Conservation (phyloP, 2,329 filamentous ascomycete genomes). For the Endocalyx cinctus region DNA sequence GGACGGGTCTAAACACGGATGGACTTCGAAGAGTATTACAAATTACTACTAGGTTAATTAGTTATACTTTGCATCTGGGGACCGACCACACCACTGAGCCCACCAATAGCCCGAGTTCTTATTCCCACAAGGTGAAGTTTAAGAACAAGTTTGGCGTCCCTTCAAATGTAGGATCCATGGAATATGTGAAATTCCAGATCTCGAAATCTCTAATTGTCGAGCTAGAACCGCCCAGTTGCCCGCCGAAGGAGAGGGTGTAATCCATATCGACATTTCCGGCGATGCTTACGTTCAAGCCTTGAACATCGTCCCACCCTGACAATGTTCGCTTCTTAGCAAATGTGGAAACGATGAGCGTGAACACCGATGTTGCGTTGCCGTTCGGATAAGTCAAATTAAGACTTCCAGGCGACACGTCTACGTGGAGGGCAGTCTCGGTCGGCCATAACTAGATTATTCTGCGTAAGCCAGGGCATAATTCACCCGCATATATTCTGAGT, state of each 20-base stretch:
- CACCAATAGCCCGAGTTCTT: too few species aligned
- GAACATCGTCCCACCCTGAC: slow-evolving; percentile 40
- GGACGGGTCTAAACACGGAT: too few species aligned
- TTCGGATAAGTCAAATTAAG: slow-evolving; percentile 50
- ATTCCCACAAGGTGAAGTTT: slow-evolving; percentile 1
- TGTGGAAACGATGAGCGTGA: slow-evolving; percentile 46
- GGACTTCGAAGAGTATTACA: too few species aligned
- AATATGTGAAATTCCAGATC: slow-evolving; percentile 30
- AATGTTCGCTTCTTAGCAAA: slow-evolving; percentile 41
- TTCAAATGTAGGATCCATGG: slow-evolving; percentile 4
- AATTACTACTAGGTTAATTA: too few species aligned
- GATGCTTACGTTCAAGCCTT: slow-evolving; percentile 41
- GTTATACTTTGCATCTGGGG: too few species aligned
- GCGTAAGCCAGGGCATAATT: too few species aligned
- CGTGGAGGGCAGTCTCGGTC: slow-evolving; percentile 34
- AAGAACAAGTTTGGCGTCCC: slow-evolving; percentile 4
- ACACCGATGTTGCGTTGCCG: slow-evolving; percentile 44
- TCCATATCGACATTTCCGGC: slow-evolving; percentile 38
- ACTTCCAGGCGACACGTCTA: slow-evolving; percentile 33
- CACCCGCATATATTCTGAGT: too few species aligned
- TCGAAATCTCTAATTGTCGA: slow-evolving; percentile 35
- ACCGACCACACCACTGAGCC: too few species aligned
- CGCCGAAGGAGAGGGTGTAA: slow-evolving; percentile 39
- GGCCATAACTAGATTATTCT: slow-evolving; percentile 30
- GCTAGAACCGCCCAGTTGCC: slow-evolving; percentile 30